These are phyloP conservation scores for Monilinia polystroma DNA, from an alignment of 2,329 filamentous ascomycete genomes.

Conservation along the genomic window DNA sequence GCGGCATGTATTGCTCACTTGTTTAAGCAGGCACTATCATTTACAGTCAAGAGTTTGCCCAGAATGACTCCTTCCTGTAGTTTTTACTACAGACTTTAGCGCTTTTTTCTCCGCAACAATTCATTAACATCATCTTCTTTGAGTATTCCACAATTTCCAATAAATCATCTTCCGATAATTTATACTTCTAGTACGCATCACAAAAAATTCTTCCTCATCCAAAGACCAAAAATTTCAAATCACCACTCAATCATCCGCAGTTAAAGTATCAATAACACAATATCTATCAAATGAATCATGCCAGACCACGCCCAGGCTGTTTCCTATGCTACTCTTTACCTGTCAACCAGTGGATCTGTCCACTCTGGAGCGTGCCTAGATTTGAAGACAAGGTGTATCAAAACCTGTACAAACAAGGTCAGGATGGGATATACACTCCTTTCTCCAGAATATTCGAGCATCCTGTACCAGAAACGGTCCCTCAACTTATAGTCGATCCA, in stretches of 20 bases:
- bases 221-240: neutral
- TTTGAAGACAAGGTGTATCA: too few species aligned
- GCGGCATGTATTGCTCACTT: too few species aligned
- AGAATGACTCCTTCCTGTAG: neutral
- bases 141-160: neutral
- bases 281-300: too few species aligned
- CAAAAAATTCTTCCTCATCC: neutral
- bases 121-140: neutral
- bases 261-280: too few species aligned
- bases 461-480: neutral
- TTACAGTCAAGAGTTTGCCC: too few species aligned
- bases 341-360: neutral
- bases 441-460: fast-evolving
- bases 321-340: too few species aligned
- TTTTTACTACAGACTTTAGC: neutral
- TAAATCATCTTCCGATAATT: neutral
- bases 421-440: neutral
- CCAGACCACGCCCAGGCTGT: too few species aligned
- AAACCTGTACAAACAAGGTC: neutral
- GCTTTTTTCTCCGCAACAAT: neutral
- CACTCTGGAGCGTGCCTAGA: neutral
- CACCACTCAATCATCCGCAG: too few species aligned
- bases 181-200: neutral
- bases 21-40: neutral
- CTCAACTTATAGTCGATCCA: too few species aligned